phyloP scores from a whole-genome alignment of 2,329 filamentous ascomycete genomes.

The Talaromyces sp. region DNA sequence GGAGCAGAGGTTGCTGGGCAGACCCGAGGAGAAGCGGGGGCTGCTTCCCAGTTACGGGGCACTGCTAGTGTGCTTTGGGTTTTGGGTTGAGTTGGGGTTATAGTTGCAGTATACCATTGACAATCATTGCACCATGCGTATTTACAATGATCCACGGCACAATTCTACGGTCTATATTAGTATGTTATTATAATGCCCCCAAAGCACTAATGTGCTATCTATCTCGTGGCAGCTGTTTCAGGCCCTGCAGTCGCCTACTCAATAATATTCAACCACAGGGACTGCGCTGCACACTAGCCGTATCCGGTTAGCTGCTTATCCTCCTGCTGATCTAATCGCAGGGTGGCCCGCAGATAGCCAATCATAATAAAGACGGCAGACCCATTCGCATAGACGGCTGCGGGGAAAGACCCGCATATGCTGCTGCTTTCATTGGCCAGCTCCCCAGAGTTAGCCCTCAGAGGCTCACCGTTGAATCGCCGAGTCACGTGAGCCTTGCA shows the following conservation, averaged over 20 bases:
- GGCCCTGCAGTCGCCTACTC: neutral
- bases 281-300: neutral
- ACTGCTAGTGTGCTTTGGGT: neutral
- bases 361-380: neutral
- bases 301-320: neutral
- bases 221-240: neutral
- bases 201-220: too few species aligned
- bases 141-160: too few species aligned
- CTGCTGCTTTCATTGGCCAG: neutral
- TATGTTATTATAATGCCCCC: too few species aligned
- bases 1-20: neutral
- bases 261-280: too few species aligned
- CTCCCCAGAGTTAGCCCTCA: neutral
- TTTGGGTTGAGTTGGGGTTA: neutral
- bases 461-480: neutral
- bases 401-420: neutral
- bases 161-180: neutral
- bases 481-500: neutral
- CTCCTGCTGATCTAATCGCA: neutral
- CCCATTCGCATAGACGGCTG: neutral
- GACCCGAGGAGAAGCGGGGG: neutral
- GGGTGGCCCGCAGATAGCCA: neutral
- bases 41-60: neutral
- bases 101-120: neutral
- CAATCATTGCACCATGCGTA: neutral